These are phyloP conservation scores for Phytophthora citricola DNA, from an alignment of 352 stramenopile species.

Conservation along the genomic window DNA sequence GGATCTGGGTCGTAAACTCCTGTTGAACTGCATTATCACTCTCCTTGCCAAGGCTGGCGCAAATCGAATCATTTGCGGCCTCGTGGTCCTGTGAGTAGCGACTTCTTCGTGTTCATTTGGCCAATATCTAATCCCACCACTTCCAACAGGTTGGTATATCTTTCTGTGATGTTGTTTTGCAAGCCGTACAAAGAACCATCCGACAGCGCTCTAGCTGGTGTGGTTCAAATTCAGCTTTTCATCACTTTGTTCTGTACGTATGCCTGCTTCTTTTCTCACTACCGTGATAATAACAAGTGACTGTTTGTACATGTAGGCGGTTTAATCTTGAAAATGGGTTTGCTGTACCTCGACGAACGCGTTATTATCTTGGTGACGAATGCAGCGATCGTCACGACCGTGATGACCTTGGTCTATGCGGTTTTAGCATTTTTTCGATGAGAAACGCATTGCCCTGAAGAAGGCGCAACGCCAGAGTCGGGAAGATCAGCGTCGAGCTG, in stretches of 20 bases:
- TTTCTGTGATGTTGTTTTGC: constrained; percentile 77
- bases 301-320: constrained; percentile 41
- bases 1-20: constrained; percentile 76
- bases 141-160: constrained; percentile 63
- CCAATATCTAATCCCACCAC: neutral
- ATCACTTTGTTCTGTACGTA: constrained; percentile 79
- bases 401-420: constrained; percentile 55
- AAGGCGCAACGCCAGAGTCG: constrained; percentile 38
- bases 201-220: constrained; percentile 65
- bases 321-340: constrained; percentile 74
- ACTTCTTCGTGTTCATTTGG: neutral
- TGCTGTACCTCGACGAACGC: constrained; percentile 45
- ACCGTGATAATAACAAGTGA: no score
- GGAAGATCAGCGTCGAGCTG: constrained; percentile 56
- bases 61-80: constrained; percentile 72
- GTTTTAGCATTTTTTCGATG: constrained; percentile 61
- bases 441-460: constrained; percentile 42
- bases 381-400: constrained; percentile 59
- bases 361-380: constrained; percentile 63
- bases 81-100: constrained; percentile 64
- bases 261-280: neutral
- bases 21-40: constrained; percentile 71
- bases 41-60: constrained; percentile 67
- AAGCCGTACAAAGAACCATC: constrained; percentile 70
- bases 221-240: constrained; percentile 82